A percentile compares a stretch with the other conserved stretches of the same genome.
phyloP scores from a whole-genome alignment of 2,329 filamentous ascomycete species.

The Fusarium irregulare region DNA sequence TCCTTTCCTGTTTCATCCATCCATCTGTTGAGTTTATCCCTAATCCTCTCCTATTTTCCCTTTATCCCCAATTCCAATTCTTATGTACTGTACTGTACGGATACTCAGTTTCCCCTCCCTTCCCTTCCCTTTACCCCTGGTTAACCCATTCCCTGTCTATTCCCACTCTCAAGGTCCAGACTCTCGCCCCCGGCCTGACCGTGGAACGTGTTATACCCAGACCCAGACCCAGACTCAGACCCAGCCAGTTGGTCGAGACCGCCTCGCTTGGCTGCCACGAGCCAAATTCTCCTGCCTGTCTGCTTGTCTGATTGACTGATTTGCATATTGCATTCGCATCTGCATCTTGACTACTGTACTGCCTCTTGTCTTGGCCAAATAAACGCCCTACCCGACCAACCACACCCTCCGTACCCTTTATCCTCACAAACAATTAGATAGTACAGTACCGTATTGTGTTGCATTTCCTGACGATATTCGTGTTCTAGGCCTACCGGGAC shows the following conservation, averaged over 20 bases:
- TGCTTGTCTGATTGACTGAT: constrained; percentile 18
- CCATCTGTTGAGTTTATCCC: neutral
- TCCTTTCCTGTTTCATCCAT: neutral
- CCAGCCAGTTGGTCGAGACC: constrained; percentile 39
- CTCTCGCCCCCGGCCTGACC: constrained; percentile 26
- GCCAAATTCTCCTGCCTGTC: constrained; percentile 12
- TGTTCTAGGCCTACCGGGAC: constrained; percentile 54
- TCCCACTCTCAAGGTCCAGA: constrained; percentile 28
- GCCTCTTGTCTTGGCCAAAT: neutral
- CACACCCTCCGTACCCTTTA: neutral
- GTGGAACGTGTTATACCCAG: constrained; percentile 29
- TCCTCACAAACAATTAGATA: neutral
- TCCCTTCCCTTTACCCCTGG: neutral
- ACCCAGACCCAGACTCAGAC: constrained; percentile 13
- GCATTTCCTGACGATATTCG: constrained; percentile 38
- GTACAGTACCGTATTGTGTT: neutral
- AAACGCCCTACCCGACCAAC: constrained; percentile 2
- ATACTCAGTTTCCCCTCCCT: neutral
- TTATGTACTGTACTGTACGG: neutral
- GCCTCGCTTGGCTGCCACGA: constrained; percentile 23
- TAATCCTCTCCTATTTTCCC: neutral
- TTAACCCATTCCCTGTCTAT: constrained; percentile 32
- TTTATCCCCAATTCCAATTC: neutral
- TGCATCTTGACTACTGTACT: constrained; percentile 17
- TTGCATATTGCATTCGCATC: constrained; percentile 26